Evolutionary conservation across 2,329 filamentous ascomycete genomes (phyloP).

Genomic region (Shiraia sp.): DNA sequence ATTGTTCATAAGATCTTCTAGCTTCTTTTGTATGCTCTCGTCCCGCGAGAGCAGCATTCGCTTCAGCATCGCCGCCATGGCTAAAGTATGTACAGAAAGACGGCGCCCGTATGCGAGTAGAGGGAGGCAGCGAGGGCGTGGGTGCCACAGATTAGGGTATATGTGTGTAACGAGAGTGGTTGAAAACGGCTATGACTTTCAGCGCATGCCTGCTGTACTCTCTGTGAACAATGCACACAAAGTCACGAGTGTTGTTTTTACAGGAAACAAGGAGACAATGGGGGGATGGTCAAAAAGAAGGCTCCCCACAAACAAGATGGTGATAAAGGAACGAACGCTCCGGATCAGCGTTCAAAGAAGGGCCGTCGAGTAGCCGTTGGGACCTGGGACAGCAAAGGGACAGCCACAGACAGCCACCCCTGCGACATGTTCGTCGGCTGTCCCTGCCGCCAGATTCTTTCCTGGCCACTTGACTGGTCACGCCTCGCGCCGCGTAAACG

Average conservation of each 20-base stretch:
- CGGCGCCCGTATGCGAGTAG: slow-evolving; percentile 9
- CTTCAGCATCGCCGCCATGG: slow-evolving; percentile 23
- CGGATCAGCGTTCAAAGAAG: background rate
- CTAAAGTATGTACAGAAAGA: slow-evolving; percentile 11
- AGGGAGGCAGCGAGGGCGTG: background rate
- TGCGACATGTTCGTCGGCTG: slow-evolving; percentile 4
- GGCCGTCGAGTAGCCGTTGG: slow-evolving; percentile 3
- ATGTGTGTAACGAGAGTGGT: slow-evolving; percentile 6
- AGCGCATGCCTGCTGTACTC: slow-evolving; percentile 6
- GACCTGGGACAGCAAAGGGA: slow-evolving; percentile 7
- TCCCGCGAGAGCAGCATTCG: slow-evolving; percentile 29
- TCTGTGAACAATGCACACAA: background rate
- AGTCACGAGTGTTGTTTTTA: background rate
- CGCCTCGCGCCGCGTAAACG: slow-evolving; percentile 8
- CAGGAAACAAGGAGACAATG: too few species aligned
- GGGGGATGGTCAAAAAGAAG: background rate
- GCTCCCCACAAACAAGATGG: background rate
- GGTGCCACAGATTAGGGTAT: slow-evolving; percentile 3
- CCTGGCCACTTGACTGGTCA: slow-evolving; percentile 1
- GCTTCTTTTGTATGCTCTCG: slow-evolving; percentile 35
- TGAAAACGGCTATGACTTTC: slow-evolving; percentile 4
- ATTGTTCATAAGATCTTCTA: slow-evolving; percentile 33
- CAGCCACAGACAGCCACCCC: too few species aligned
- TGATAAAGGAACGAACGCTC: background rate
- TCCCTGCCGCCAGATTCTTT: slow-evolving; percentile 1